These are phyloP conservation scores for Debaryomycetaceae sp. DNA, from an alignment of 1,139 yeast species.

Conservation along the genomic window DNA sequence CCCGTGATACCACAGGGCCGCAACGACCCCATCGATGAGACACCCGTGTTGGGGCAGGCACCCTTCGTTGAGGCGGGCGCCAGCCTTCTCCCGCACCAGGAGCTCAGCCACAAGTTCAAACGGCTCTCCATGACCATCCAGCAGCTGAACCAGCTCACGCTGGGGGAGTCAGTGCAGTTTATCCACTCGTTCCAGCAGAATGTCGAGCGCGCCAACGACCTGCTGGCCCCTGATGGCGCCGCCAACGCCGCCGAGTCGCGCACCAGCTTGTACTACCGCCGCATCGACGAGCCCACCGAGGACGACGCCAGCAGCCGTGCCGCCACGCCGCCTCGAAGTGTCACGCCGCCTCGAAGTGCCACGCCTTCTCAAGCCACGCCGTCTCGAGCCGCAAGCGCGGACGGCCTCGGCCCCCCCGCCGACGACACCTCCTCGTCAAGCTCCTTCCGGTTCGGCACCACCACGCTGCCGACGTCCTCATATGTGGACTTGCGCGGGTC, in stretches of 20 bases:
- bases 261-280: constrained; percentile 33
- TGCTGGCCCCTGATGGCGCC: too few relatives aligned
- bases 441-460: constrained; percentile 6
- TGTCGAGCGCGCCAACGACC: constrained; percentile 16
- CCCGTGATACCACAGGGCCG: constrained; percentile 19
- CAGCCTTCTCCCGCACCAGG: constrained; percentile 29
- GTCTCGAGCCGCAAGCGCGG: too few relatives aligned
- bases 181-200: constrained; percentile 42
- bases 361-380: constrained; percentile 7
- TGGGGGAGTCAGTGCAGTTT: constrained; percentile 39
- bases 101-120: constrained; percentile 34
- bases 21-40: constrained; percentile 22
- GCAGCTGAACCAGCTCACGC: constrained; percentile 23
- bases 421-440: constrained; percentile 11
- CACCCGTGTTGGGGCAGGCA: constrained; percentile 23
- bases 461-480: constrained; percentile 4
- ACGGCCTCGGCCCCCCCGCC: too few relatives aligned
- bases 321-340: too few relatives aligned
- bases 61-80: not conserved
- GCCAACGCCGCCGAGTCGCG: constrained; percentile 9
- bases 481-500: constrained; percentile 2
- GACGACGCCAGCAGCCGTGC: too few relatives aligned
- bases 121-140: constrained; percentile 38
- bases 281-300: constrained; percentile 17
- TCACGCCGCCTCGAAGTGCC: constrained; percentile 3